Evolutionary conservation across 495 filamentous ascomycete species (phyloP).

Genomic region (Cetradonia linearis): DNA sequence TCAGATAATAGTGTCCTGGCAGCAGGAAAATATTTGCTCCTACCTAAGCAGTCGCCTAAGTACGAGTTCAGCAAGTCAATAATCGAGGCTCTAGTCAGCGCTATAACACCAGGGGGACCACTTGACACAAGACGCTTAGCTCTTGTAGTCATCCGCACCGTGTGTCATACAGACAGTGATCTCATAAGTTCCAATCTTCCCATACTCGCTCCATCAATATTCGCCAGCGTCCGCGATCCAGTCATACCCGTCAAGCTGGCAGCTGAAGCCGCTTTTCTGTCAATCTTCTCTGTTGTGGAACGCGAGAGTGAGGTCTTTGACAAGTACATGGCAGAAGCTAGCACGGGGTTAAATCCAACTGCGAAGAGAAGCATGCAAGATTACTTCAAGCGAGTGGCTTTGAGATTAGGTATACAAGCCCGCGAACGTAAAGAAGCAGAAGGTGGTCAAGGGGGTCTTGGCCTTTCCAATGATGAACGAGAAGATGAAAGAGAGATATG

Average conservation of each 20-base stretch:
- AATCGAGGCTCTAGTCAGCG: slow-evolving; percentile 61
- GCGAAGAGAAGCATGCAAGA: slow-evolving; percentile 87
- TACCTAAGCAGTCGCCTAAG: slow-evolving; percentile 35
- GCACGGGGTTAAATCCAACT: slow-evolving; percentile 50
- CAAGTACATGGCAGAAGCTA: slow-evolving; percentile 64
- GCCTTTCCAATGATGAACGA: slow-evolving; percentile 72
- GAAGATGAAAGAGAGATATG: slow-evolving; percentile 94
- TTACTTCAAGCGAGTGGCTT: slow-evolving; percentile 88
- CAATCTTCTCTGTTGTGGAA: slow-evolving; percentile 87
- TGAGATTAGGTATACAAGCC: slow-evolving; percentile 71
- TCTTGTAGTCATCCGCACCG: slow-evolving; percentile 80
- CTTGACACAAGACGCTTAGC: slow-evolving; percentile 76
- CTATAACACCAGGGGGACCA: slow-evolving; percentile 65
- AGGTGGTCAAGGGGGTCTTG: slow-evolving; percentile 76
- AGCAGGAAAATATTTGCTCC: slow-evolving; percentile 86
- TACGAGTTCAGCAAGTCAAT: slow-evolving; percentile 63
- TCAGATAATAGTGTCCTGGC: slow-evolving; percentile 86
- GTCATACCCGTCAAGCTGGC: slow-evolving; percentile 96
- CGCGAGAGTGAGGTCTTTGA: slow-evolving; percentile 81
- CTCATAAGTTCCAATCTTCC: slow-evolving; percentile 68
- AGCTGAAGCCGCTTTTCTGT: slow-evolving; percentile 86
- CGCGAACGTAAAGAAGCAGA: slow-evolving; percentile 82
- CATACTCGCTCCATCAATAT: slow-evolving; percentile 70
- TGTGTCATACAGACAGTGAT: slow-evolving; percentile 65
- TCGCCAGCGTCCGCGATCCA: slow-evolving; percentile 79